phyloP scores from a whole-genome alignment of 441 rosid genomes.

The Viola pubescens region DNA sequence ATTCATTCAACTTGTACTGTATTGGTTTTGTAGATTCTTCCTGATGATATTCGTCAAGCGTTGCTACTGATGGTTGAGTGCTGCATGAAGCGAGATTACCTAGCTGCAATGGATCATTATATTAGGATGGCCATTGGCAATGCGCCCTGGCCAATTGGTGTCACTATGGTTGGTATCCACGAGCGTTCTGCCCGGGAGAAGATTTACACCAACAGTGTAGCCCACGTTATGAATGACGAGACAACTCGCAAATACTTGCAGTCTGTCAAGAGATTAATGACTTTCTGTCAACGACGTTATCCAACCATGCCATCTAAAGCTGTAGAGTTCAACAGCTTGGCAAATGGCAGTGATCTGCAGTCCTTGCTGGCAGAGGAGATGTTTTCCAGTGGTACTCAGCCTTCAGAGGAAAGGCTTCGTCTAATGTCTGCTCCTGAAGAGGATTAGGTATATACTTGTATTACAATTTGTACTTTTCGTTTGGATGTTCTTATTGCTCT shows the following conservation, averaged over 20 bases:
- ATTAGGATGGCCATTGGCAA: conserved; percentile 87
- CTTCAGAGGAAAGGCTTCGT: conserved; percentile 52
- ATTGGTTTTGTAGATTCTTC: conserved; percentile 48
- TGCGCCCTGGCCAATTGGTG: conserved; percentile 99
- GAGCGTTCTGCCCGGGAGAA: conserved; percentile 98
- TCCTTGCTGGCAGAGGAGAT: conserved; percentile 75
- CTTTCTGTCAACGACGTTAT: conserved; percentile 84
- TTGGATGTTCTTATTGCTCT: too few relatives aligned
- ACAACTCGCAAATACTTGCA: conserved; percentile 93
- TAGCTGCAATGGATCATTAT: conserved; percentile 95
- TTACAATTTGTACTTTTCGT: background rate
- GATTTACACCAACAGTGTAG: conserved; percentile 90
- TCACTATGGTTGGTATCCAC: conserved; percentile 99
- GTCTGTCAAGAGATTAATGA: conserved; percentile 86
- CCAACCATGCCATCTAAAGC: conserved; percentile 91
- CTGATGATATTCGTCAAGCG: conserved; percentile 78
- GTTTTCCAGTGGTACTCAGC: conserved; percentile 31
- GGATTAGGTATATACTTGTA: conserved; percentile 21
- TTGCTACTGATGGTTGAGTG: conserved; percentile 62
- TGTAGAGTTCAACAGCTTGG: conserved; percentile 92
- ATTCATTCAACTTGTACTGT: conserved; percentile 1
- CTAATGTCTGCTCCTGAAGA: conserved; percentile 65
- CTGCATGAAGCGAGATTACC: conserved; percentile 87
- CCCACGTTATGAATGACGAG: conserved; percentile 96
- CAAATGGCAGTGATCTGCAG: conserved; percentile 84